These are phyloP conservation scores for Termitomyces sp. DNA, from an alignment of 768 basidiomycete genomes.

Conservation along the genomic window DNA sequence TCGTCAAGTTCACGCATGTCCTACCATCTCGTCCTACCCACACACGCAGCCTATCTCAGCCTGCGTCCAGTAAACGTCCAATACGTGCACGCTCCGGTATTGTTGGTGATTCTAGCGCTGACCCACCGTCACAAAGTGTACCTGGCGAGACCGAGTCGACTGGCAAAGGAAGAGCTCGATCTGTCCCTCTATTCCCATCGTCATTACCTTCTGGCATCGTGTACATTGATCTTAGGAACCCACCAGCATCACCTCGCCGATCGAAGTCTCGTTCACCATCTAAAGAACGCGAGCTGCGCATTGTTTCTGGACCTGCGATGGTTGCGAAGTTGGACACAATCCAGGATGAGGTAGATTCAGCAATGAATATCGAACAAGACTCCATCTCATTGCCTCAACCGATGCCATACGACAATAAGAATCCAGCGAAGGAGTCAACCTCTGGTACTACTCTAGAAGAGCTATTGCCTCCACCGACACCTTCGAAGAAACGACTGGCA, in stretches of 20 bases:
- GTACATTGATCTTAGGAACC: constrained; percentile 41
- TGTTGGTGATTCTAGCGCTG: constrained; percentile 17
- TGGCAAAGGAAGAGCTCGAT: constrained; percentile 36
- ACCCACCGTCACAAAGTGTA: constrained; percentile 16
- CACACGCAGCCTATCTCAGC: constrained; percentile 33
- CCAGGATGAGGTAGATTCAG: constrained; percentile 17
- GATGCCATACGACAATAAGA: no score
- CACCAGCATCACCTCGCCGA: constrained; percentile 36
- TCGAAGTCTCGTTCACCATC: constrained; percentile 38
- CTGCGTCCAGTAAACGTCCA: constrained; percentile 19
- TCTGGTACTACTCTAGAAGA: not conserved
- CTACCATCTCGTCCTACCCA: constrained; percentile 18
- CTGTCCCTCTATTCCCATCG: constrained; percentile 39
- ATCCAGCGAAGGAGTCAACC: not conserved
- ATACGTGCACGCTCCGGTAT: constrained; percentile 23
- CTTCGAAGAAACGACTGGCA: not conserved
- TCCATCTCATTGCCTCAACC: constrained; percentile 9
- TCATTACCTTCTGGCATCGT: constrained; percentile 20
- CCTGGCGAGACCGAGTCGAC: constrained; percentile 12
- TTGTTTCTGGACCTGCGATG: constrained; percentile 18
- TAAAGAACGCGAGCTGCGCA: constrained; percentile 33
- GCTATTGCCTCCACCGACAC: not conserved
- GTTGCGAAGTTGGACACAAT: constrained; percentile 14
- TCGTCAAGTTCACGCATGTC: constrained; percentile 9
- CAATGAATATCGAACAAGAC: constrained; percentile 22